Evolutionary conservation across 2,329 filamentous ascomycete species (phyloP).

Genomic region (Pseudocercospora fuligena): DNA sequence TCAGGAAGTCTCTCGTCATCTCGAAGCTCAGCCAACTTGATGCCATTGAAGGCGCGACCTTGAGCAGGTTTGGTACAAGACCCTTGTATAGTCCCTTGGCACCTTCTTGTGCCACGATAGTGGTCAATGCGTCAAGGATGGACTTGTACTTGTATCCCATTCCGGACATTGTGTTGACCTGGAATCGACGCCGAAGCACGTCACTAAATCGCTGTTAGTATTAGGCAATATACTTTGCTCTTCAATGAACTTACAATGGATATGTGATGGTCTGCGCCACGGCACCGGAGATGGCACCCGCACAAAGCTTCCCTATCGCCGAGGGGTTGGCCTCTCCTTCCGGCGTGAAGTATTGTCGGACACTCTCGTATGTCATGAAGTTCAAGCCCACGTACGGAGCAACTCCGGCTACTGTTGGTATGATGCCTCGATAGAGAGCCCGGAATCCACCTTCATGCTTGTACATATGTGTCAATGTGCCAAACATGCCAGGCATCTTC

Average conservation of each 20-base stretch:
- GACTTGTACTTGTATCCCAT: conserved; percentile 96
- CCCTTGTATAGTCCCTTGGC: conserved; percentile 90
- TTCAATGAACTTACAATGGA: conserved; percentile 75
- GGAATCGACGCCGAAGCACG: conserved; percentile 89
- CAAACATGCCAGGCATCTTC: conserved; percentile 90
- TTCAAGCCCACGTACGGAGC: conserved; percentile 97
- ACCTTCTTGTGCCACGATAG: conserved; percentile 85
- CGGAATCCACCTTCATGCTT: conserved; percentile 81
- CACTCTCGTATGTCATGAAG: conserved; percentile 97
- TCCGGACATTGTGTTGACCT: conserved; percentile 98
- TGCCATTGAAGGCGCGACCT: conserved; percentile 98
- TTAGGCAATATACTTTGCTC: neutral
- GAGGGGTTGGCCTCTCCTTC: conserved; percentile 85
- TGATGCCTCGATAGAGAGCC: conserved; percentile 91
- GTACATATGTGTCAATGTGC: conserved; percentile 82
- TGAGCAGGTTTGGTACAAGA: conserved; percentile 91
- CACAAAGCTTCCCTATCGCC: conserved; percentile 78
- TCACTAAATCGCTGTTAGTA: conserved; percentile 60
- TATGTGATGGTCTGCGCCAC: conserved; percentile 98
- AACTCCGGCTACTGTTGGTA: conserved; percentile 92
- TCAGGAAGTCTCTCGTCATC: conserved; percentile 83
- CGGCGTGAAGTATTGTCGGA: conserved; percentile 80
- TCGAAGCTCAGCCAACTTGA: conserved; percentile 98
- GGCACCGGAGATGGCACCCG: conserved; percentile 92
- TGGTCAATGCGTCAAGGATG: conserved; percentile 78